These are phyloP conservation scores for Eucalyptus microcorys DNA, from an alignment of 345 rosid species.

Conservation along the genomic window DNA sequence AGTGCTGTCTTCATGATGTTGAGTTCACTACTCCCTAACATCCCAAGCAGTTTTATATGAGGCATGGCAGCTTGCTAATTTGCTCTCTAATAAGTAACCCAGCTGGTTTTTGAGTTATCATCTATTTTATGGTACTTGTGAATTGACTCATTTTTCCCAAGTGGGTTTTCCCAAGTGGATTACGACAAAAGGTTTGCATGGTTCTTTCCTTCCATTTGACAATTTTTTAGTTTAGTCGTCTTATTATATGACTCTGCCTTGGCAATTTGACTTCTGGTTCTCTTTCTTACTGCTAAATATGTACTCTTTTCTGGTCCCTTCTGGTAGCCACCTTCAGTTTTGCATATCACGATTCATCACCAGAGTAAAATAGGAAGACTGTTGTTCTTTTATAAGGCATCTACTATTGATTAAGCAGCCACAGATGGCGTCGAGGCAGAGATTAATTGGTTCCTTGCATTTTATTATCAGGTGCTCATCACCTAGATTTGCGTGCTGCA, in stretches of 20 bases:
- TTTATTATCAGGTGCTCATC: slow-evolving; percentile 63
- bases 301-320: neutral
- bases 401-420: neutral
- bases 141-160: neutral
- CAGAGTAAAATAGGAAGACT: neutral
- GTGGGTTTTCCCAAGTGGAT: neutral
- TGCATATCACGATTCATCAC: neutral
- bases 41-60: neutral
- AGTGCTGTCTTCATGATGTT: neutral
- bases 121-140: neutral
- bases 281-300: neutral
- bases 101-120: neutral
- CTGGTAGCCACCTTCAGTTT: neutral
- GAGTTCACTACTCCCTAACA: neutral
- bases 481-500: slow-evolving; percentile 72
- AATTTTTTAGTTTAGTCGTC: neutral
- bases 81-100: neutral
- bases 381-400: neutral
- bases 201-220: neutral
- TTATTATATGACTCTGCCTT: neutral
- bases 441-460: neutral
- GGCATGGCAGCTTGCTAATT: neutral
- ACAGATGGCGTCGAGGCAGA: neutral
- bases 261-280: neutral
- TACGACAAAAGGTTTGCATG: neutral